Conservation (phyloP, 345 rosid genomes). For the Nasturtium officinale region DNA sequence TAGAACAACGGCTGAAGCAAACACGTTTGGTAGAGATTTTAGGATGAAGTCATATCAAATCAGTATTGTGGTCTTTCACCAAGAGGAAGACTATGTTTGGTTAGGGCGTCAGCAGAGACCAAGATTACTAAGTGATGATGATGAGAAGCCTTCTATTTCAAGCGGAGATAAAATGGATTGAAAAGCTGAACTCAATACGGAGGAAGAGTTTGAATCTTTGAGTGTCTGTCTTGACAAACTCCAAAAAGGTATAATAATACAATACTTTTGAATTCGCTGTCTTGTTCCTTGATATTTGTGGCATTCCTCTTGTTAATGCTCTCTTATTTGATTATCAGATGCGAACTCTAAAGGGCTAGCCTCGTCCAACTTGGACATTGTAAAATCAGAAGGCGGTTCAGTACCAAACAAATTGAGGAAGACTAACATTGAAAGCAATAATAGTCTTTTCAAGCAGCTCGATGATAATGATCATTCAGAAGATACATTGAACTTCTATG, state of each 20-base stretch:
- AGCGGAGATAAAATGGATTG: neutral
- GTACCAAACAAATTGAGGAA: constrained; percentile 38
- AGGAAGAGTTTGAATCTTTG: constrained; percentile 48
- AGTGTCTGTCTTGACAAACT: constrained; percentile 65
- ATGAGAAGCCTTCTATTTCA: constrained; percentile 31
- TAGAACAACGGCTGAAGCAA: constrained; percentile 20
- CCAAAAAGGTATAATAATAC: constrained; percentile 45
- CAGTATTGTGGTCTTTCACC: constrained; percentile 25
- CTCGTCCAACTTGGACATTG: constrained; percentile 29
- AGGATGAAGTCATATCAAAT: constrained; percentile 22
- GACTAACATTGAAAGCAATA: constrained; percentile 16
- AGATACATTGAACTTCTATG: constrained; percentile 66
- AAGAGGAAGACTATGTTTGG: constrained; percentile 29
- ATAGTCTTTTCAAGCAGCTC: constrained; percentile 27
- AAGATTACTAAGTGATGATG: constrained; percentile 37
- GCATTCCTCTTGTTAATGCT: neutral
- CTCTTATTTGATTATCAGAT: constrained; percentile 43
- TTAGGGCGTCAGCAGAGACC: constrained; percentile 41
- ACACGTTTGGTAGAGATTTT: constrained; percentile 8
- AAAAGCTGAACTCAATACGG: constrained; percentile 34
- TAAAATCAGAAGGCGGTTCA: constrained; percentile 36
- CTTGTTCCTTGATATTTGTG: neutral
- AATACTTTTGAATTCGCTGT: neutral
- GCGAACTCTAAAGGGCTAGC: constrained; percentile 16
- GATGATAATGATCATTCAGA: constrained; percentile 46